Evolutionary conservation across 2,329 filamentous ascomycete species (phyloP).

Genomic region (Zymoseptoria passerinii): DNA sequence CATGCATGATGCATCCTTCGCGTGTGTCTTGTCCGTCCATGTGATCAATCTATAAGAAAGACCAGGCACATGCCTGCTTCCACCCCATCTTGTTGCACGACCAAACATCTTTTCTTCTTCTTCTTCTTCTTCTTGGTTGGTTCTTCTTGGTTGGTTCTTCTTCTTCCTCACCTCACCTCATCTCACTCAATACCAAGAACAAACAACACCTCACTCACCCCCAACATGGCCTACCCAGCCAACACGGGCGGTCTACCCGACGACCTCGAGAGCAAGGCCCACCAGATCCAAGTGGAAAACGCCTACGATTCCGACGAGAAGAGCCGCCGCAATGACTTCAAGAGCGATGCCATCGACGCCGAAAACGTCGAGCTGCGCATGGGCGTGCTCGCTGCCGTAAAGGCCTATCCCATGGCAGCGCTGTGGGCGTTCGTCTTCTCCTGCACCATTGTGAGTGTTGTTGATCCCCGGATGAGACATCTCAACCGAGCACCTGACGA

Average conservation of each 20-base stretch:
- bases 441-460: constrained; percentile 49
- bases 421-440: constrained; percentile 51
- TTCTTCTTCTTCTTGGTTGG: neutral
- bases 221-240: neutral
- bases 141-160: neutral
- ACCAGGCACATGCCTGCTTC: neutral
- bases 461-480: neutral
- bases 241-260: neutral
- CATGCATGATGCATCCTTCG: neutral
- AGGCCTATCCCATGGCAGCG: constrained; percentile 45
- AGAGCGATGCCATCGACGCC: constrained; percentile 48
- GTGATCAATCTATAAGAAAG: neutral
- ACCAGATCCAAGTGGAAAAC: constrained; percentile 5
- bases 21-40: neutral
- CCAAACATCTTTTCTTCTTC: neutral
- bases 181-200: neutral
- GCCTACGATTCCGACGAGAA: constrained; percentile 16
- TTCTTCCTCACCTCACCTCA: neutral
- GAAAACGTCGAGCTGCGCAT: constrained; percentile 48
- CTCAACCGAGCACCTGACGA: neutral
- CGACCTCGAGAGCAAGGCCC: constrained; percentile 3
- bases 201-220: neutral
- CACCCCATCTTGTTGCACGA: neutral
- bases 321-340: constrained; percentile 33
- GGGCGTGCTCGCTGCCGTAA: constrained; percentile 43